These are phyloP conservation scores for Leccinum barrowsii DNA, from an alignment of 768 basidiomycete species.

Conservation along the genomic window DNA sequence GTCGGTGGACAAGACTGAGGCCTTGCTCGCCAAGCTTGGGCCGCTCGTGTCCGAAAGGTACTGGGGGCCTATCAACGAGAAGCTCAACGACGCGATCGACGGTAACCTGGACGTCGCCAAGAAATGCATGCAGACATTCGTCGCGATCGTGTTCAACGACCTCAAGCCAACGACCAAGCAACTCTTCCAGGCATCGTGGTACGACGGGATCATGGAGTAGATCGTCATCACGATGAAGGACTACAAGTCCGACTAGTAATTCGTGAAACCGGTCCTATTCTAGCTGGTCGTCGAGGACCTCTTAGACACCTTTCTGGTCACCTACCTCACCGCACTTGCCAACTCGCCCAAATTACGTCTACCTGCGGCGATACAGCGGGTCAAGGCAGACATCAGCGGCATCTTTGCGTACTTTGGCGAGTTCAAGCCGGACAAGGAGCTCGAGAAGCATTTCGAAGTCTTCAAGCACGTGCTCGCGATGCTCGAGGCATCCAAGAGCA, in stretches of 20 bases:
- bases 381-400: slow-evolving; percentile 73
- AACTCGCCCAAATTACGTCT: slow-evolving; percentile 83
- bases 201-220: slow-evolving; percentile 82
- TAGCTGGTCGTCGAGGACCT: slow-evolving; percentile 91
- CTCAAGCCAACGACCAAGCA: slow-evolving; percentile 81
- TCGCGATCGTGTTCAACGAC: slow-evolving; percentile 94
- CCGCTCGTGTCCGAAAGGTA: slow-evolving; percentile 94
- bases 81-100: slow-evolving; percentile 93
- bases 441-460: slow-evolving; percentile 82
- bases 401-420: slow-evolving; percentile 79
- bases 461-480: slow-evolving; percentile 79
- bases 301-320: slow-evolving; percentile 83
- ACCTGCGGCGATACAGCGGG: slow-evolving; percentile 71
- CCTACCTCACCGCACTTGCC: slow-evolving; percentile 86
- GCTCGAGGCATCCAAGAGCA: slow-evolving; percentile 81
- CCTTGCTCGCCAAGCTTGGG: slow-evolving; percentile 80
- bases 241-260: slow-evolving; percentile 91
- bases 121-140: slow-evolving; percentile 76
- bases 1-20: slow-evolving; percentile 90
- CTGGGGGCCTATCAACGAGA: slow-evolving; percentile 72
- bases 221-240: slow-evolving; percentile 94
- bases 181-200: slow-evolving; percentile 85
- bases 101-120: slow-evolving; percentile 98
- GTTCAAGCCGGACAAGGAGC: slow-evolving; percentile 72
- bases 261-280: slow-evolving; percentile 85